phyloP scores from a whole-genome alignment of 108 stramenopile species.

The Cyclostephanos tholiformis region DNA sequence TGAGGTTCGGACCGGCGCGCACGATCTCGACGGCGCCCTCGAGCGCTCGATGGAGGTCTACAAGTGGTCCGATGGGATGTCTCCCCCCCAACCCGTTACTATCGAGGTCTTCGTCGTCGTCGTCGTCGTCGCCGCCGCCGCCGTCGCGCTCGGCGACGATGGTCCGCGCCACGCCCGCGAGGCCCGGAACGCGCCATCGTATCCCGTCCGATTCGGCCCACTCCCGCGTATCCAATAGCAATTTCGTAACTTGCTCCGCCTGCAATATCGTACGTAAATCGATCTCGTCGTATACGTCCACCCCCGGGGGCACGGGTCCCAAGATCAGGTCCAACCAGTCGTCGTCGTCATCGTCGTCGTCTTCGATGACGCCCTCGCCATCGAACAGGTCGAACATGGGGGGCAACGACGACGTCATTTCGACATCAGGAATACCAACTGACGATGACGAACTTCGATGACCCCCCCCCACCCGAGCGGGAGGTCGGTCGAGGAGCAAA shows the following conservation, averaged over 20 bases:
- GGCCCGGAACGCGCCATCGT: slow-evolving; percentile 31
- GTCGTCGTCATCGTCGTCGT: slow-evolving; percentile 67
- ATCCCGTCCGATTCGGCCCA: slow-evolving; percentile 57
- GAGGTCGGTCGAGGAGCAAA: neutral
- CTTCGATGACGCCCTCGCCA: slow-evolving; percentile 4
- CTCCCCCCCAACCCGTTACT: neutral
- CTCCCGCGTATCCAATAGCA: slow-evolving; percentile 49
- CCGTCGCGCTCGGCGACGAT: no score
- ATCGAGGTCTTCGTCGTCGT: slow-evolving; percentile 32
- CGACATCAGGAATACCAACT: slow-evolving; percentile 20
- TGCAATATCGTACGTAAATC: slow-evolving; percentile 71
- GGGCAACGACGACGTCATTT: slow-evolving; percentile 42
- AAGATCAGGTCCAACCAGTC: slow-evolving; percentile 64
- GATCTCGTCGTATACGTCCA: slow-evolving; percentile 30
- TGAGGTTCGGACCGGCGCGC: slow-evolving; percentile 27
- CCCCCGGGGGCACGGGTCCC: slow-evolving; percentile 23
- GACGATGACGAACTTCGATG: no score
- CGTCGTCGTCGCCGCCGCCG: neutral
- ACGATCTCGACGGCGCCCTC: slow-evolving; percentile 55
- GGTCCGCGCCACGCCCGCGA: slow-evolving; percentile 40
- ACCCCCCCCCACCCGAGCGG: no score
- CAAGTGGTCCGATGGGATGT: neutral
- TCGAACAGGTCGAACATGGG: slow-evolving; percentile 64
- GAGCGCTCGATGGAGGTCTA: slow-evolving; percentile 24
- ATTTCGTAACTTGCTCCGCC: slow-evolving; percentile 70